Percentiles rank a stretch among this genome's conserved stretches.
phyloP scores from a whole-genome alignment of 2,329 filamentous ascomycete species.

The Trichoderma aggressivum region DNA sequence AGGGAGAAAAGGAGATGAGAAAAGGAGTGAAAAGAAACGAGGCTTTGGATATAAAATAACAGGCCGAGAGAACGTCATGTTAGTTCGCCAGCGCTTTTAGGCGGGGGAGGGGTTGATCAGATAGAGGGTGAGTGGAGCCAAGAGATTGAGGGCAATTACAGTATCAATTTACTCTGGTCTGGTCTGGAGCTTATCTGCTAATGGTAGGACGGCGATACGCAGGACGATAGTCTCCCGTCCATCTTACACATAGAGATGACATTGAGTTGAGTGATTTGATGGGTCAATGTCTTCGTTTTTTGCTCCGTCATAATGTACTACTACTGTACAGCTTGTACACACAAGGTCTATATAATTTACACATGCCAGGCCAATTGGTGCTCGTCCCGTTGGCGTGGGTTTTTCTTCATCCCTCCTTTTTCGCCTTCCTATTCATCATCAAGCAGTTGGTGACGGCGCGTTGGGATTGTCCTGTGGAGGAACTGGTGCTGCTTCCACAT shows the following conservation, averaged over 20 bases:
- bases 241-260: not conserved
- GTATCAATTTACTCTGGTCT: not conserved
- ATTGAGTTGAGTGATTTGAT: not conserved
- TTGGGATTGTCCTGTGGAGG: constrained; percentile 13
- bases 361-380: constrained; percentile 22
- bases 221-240: not conserved
- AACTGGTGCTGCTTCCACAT: constrained; percentile 27
- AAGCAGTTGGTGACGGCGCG: constrained; percentile 5
- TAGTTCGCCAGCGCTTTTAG: not conserved
- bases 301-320: constrained; percentile 26
- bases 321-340: constrained; percentile 27
- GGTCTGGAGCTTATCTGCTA: not conserved
- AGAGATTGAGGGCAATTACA: not conserved
- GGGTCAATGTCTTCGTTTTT: constrained; percentile 3
- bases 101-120: constrained; percentile 18
- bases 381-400: not conserved
- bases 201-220: not conserved
- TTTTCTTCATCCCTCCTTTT: not conserved
- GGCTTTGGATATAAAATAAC: not conserved
- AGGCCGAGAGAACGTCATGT: not conserved
- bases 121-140: constrained; percentile 1
- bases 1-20: not conserved
- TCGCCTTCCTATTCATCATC: not conserved
- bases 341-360: constrained; percentile 34
- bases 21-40: not conserved